Evolutionary conservation across 2,329 filamentous ascomycete genomes (phyloP).

Genomic region (Ceratocystiopsis minuta): DNA sequence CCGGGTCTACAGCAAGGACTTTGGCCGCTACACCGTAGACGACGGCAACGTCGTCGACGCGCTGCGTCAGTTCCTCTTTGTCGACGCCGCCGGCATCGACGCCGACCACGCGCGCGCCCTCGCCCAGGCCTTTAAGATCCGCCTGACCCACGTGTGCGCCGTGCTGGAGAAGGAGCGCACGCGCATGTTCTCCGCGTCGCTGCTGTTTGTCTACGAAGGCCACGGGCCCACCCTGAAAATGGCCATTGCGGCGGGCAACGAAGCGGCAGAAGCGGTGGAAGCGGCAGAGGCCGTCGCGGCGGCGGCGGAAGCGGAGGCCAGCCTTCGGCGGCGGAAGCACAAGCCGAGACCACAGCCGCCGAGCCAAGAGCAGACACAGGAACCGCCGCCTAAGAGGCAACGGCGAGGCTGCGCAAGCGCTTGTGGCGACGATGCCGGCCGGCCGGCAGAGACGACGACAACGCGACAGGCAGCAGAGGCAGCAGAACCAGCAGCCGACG

Average conservation of each 20-base stretch:
- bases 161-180: constrained; percentile 38
- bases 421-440: background rate
- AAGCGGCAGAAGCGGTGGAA: constrained; percentile 26
- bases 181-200: constrained; percentile 44
- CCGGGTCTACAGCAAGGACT: constrained; percentile 45
- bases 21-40: constrained; percentile 34
- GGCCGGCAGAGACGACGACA: too few relatives aligned
- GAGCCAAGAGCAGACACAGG: too few relatives aligned
- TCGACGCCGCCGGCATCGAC: constrained; percentile 38
- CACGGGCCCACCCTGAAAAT: constrained; percentile 35
- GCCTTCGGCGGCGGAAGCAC: too few relatives aligned
- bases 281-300: background rate
- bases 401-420: too few relatives aligned
- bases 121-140: constrained; percentile 32
- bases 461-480: background rate
- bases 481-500: too few relatives aligned
- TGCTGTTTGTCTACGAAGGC: constrained; percentile 48
- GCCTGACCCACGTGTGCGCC: constrained; percentile 33
- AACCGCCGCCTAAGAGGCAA: too few relatives aligned
- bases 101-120: constrained; percentile 37
- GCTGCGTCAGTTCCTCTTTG: constrained; percentile 40
- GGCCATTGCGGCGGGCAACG: constrained; percentile 34
- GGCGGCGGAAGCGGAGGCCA: background rate
- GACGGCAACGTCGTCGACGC: constrained; percentile 34
- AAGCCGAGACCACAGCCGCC: too few relatives aligned